Evolutionary conservation across 257 asterid species (phyloP).

Genomic region (Handroanthus guayacan): DNA sequence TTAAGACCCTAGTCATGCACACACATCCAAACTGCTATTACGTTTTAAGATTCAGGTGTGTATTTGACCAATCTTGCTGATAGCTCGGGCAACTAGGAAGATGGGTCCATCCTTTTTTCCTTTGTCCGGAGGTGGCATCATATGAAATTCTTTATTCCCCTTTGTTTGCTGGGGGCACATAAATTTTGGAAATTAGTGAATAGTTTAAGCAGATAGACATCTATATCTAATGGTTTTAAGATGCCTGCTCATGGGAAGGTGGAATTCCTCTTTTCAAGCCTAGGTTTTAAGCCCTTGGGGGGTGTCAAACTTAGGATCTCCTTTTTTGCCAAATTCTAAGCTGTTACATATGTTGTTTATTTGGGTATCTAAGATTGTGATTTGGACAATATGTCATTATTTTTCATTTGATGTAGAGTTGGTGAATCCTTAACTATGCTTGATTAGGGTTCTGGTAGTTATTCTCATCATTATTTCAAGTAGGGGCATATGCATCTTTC

Average conservation of each 20-base stretch:
- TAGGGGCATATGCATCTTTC: not conserved
- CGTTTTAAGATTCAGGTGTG: not conserved
- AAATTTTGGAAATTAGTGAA: not conserved
- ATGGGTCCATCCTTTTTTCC: not conserved
- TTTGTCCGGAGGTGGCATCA: not conserved
- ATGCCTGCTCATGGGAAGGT: not conserved
- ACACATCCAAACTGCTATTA: not conserved
- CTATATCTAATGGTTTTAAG: not conserved
- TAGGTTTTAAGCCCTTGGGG: too few species aligned
- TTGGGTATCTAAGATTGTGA: not conserved
- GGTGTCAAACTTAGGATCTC: not conserved
- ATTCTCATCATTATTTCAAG: not conserved
- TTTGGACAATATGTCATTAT: not conserved
- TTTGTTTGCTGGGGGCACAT: not conserved
- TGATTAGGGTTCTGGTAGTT: not conserved
- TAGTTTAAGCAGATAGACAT: not conserved
- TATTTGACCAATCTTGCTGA: not conserved
- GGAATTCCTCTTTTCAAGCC: too few species aligned
- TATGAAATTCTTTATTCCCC: not conserved
- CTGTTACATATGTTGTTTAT: not conserved
- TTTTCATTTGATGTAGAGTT: not conserved
- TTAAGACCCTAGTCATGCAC: not conserved
- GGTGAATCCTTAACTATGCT: not conserved
- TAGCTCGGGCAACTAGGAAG: not conserved
- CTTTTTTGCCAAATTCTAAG: not conserved